These are phyloP conservation scores for Fusarium nodosum DNA, from an alignment of 2,329 filamentous ascomycete genomes.

Conservation along the genomic window DNA sequence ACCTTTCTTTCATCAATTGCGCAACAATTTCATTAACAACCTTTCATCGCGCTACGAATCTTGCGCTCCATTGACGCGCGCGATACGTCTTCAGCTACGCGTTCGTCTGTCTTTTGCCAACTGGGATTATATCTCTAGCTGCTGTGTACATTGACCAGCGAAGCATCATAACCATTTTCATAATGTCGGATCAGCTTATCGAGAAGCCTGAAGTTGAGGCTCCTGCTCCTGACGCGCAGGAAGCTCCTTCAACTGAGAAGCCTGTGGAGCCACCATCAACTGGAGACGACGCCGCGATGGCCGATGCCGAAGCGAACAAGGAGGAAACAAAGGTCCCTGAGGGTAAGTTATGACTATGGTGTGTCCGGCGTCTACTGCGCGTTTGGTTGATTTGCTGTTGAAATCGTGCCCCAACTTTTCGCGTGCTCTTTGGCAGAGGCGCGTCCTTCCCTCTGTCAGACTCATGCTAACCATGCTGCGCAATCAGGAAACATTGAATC, in stretches of 20 bases:
- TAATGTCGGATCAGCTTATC: conserved; percentile 57
- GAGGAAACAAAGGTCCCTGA: conserved; percentile 50
- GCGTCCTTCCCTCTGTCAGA: conserved; percentile 43
- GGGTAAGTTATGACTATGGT: conserved; percentile 50
- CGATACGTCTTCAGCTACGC: conserved; percentile 51
- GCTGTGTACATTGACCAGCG: conserved; percentile 32
- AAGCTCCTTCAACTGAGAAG: conserved; percentile 46
- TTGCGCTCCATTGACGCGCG: conserved; percentile 52
- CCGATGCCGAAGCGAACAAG: conserved; percentile 46
- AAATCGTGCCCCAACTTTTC: conserved; percentile 24
- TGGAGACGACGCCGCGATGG: conserved; percentile 45
- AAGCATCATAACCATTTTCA: conserved; percentile 45
- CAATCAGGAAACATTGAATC: conserved; percentile 49
- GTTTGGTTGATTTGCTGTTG: conserved; percentile 13
- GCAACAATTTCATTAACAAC: conserved; percentile 50
- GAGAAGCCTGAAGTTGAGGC: conserved; percentile 56
- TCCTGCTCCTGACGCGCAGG: conserved; percentile 52
- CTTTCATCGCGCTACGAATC: conserved; percentile 51
- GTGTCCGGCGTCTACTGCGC: conserved; percentile 22
- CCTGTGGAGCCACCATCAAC: conserved; percentile 41
- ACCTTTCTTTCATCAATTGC: conserved; percentile 52
- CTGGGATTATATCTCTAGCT: conserved; percentile 36
- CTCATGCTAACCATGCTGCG: conserved; percentile 49
- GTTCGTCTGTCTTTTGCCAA: conserved; percentile 46
- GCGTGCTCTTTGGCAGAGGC: conserved; percentile 35